Evolutionary conservation across 768 basidiomycete genomes (phyloP), one percentile per base, ranked within the genome.

Genomic region (Suillus hirtellus): DNA sequence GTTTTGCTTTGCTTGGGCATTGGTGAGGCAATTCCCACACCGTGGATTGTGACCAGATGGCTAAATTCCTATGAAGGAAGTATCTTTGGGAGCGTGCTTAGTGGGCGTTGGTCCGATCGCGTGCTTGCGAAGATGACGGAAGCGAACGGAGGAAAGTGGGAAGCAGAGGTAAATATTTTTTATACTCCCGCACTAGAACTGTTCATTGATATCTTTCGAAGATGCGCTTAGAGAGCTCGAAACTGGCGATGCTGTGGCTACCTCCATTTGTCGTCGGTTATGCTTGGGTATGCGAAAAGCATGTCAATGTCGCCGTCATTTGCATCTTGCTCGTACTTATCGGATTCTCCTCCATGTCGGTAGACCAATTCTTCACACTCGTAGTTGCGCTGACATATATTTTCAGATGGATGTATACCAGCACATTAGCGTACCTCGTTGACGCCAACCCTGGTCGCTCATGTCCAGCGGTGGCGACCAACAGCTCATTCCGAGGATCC

Each of bases 391-490:
- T 47, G 43, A 63, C 64, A 60, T 63, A 42, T 44, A 44, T 31
- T 60, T 62, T 2, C 63, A 86, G 84, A 67, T 80, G 80, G 75
- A 85, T 88, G 54, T 89, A 90, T 19, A 42, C 42, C 6, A 42
- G 38, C 14, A 89, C 89, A 1, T 76, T 96, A 37, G 90, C 93
- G 0, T 96, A 95, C 68, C 80, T 95, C 47, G 92, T 95, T 19
- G 94, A 97, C 68, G 86, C 92, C 4, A 96, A 96, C 71, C 79
- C 81, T 7, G 95, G 94, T 8, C 84, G 90, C 35, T 91, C 90
- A 1, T 86, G 89, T 4, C 85, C 85, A 3, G 92, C 90, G 1
- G 84, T 86, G 9, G 92, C 93, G 0, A 77, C 82, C 34, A 96
- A 96, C 72, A 90, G 89, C 62, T 83, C 83, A 38, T 90, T 90